These are phyloP conservation scores for Coprinopsis marcescibilis DNA, from an alignment of 768 basidiomycete genomes.

Conservation along the genomic window DNA sequence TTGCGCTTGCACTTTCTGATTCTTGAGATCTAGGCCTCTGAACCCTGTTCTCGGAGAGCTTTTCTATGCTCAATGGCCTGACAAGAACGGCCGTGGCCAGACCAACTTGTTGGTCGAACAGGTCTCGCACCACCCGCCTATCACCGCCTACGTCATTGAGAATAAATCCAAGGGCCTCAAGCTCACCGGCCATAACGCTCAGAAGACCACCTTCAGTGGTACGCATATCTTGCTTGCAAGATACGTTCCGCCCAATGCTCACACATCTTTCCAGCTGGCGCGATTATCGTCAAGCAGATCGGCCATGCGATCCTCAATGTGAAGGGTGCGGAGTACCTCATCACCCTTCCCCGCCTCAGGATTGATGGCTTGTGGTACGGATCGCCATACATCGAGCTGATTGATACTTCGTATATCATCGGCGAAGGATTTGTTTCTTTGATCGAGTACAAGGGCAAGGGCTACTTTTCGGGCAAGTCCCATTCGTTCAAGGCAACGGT, in stretches of 20 bases:
- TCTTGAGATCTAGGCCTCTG: conserved; percentile 55
- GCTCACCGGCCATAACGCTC: conserved; percentile 84
- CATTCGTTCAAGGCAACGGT: conserved; percentile 87
- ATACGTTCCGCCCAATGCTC: background rate
- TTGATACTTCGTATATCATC: conserved; percentile 73
- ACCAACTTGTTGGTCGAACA: conserved; percentile 87
- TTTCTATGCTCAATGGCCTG: conserved; percentile 89
- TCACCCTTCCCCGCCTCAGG: conserved; percentile 86
- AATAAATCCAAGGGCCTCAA: conserved; percentile 72
- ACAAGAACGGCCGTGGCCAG: conserved; percentile 64
- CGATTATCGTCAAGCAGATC: conserved; percentile 88
- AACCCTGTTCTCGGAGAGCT: conserved; percentile 93
- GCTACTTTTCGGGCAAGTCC: conserved; percentile 90
- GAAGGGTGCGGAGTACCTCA: conserved; percentile 60
- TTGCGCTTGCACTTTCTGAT: conserved; percentile 6
- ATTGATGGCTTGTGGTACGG: conserved; percentile 94
- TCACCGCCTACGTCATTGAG: conserved; percentile 83
- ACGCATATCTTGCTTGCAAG: conserved; percentile 14
- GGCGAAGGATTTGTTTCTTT: conserved; percentile 36
- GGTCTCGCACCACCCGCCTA: conserved; percentile 92
- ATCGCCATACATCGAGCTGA: conserved; percentile 88
- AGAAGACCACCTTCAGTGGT: conserved; percentile 92
- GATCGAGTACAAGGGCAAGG: conserved; percentile 95
- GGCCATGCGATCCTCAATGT: conserved; percentile 87
- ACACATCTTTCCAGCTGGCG: conserved; percentile 47